Base-by-base conservation (phyloP, 495 filamentous ascomycete species). In the Penicillium turbatum region DNA sequence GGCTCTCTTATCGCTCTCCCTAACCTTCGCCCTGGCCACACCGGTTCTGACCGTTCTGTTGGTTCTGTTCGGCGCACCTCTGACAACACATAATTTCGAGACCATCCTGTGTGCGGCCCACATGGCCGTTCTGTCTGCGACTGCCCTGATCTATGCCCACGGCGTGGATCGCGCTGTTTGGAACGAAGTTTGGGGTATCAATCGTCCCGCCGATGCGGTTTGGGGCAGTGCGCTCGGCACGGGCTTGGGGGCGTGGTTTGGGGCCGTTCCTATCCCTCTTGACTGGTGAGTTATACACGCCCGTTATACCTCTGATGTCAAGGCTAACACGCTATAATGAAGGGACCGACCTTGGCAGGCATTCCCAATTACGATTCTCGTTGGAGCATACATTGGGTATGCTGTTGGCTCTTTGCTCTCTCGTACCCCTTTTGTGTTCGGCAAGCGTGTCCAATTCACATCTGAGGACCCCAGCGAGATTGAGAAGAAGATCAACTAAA, bases 261-360 rank as follows among this genome's bases (percentile, higher is more conserved):
- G 78, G 75, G 59, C 67, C 81, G 84, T 97, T 31, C 95, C 95
- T 1, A 97, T 98, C 65, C 95, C 93, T 16, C 73, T 98, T 56
- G 93, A 97, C 67, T 97, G 92, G 90, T 89, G 76, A 62, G 77
- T 77, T 36, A 19, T 38, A 27, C 45, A 27, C n/a, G 46, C 21
- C 2, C 56, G 41, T 58, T 53, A 45, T 40, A 39, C 54, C 27
- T 2, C 53, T 37, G 11, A 2, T 37, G 34, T 21, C 36, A 13
- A 36, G 32, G 53, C 56, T 60, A 31, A 61, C 29, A 43, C 47
- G 24, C 10, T 42, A 39, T 19, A n/a, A 15, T 43, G 12, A 59
- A 84, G 82, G 84, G 86, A 89, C 64, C 84, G 93, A 17, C 91
- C 95, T 57, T 98, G 93, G 93, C 93, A 98, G 79, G 89, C 87